These are phyloP conservation scores for Chaetomiaceae sp. DNA, from an alignment of 2,329 filamentous ascomycete genomes.

Conservation along the genomic window DNA sequence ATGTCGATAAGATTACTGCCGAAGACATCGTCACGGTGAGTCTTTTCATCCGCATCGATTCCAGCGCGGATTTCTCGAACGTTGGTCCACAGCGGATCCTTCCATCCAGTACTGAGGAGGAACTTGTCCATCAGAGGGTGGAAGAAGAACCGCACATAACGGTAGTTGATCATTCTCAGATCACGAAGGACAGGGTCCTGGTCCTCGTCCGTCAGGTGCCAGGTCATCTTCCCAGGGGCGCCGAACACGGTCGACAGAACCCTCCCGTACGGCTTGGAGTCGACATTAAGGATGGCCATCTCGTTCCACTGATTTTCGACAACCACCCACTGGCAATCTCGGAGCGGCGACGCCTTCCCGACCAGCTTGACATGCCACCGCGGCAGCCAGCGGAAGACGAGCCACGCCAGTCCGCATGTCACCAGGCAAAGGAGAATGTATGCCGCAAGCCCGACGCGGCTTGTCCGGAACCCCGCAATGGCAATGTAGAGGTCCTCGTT, in stretches of 20 bases:
- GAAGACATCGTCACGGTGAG: constrained; percentile 78
- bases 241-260: constrained; percentile 63
- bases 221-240: constrained; percentile 54
- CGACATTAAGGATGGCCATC: constrained; percentile 70
- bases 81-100: constrained; percentile 83
- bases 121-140: constrained; percentile 89
- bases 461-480: constrained; percentile 85
- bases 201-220: constrained; percentile 56
- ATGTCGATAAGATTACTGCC: constrained; percentile 90
- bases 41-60: constrained; percentile 83
- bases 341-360: constrained; percentile 63
- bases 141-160: constrained; percentile 90
- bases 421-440: constrained; percentile 68
- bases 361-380: constrained; percentile 75
- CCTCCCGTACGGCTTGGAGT: constrained; percentile 48
- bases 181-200: constrained; percentile 72
- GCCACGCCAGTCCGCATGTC: constrained; percentile 73
- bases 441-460: constrained; percentile 57
- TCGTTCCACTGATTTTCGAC: constrained; percentile 98
- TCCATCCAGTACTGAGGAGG: constrained; percentile 82
- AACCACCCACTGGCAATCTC: constrained; percentile 83
- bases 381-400: constrained; percentile 86
- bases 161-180: constrained; percentile 79
- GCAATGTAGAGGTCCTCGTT: constrained; percentile 94
- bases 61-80: constrained; percentile 70